These are phyloP conservation scores for Chlorella sp. DNA, from an alignment of 139 green algal species.

Conservation along the genomic window DNA sequence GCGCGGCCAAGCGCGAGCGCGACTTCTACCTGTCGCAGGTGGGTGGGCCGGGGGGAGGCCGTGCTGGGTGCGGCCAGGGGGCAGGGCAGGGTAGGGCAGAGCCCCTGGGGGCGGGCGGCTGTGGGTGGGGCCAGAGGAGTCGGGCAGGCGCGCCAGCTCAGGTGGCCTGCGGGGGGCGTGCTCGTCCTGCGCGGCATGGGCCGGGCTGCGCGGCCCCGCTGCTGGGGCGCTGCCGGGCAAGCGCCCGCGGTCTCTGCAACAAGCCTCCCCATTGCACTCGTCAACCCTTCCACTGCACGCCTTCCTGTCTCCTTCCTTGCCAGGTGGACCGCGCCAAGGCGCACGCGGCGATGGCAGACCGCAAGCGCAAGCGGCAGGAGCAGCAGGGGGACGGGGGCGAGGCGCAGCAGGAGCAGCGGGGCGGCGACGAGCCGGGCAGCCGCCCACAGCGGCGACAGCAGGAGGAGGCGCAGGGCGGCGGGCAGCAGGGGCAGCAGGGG, in stretches of 20 bases:
- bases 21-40: conserved; percentile 90
- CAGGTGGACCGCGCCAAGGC: conserved; percentile 58
- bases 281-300: not conserved
- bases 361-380: conserved; percentile 48
- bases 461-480: not conserved
- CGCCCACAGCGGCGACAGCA: not conserved
- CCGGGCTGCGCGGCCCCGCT: not conserved
- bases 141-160: not conserved
- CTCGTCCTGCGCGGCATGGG: not conserved
- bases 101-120: not conserved
- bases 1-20: conserved; percentile 85
- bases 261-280: no score
- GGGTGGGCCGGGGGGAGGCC: conserved; percentile 54
- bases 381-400: not conserved
- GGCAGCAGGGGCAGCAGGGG: not conserved
- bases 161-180: not conserved
- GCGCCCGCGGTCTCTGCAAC: no score
- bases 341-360: conserved; percentile 57
- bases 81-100: not conserved
- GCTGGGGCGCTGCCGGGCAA: no score
- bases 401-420: not conserved
- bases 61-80: conserved; percentile 37
- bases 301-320: not conserved
- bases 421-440: no score
- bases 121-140: not conserved